Base-by-base conservation (phyloP, 169 alveolate species). In the Neospora caninum region DNA sequence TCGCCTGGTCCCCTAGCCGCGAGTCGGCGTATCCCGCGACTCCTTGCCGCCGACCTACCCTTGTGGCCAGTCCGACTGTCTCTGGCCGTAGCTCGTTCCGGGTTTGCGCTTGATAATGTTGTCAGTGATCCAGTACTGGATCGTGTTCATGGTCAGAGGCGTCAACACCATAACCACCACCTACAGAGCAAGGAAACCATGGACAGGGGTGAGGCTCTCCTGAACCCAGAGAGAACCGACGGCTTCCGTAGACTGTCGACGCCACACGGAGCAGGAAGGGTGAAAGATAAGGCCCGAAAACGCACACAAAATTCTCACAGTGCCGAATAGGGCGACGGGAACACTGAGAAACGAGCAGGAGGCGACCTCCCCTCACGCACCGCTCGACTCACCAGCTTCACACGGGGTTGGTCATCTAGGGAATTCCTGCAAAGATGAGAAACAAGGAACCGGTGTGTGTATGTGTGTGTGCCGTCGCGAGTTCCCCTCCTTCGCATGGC, bases 121-220 rank as follows among this genome's bases (percentile, higher is more conserved):
- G 88, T 93, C 95, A 18, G 95, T 93, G 36, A 93, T 84, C 95
- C 95, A 93, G 54, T 88, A 93, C 67, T 93, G 95, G 38, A 93
- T 49, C 10, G 94, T 41, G 69, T 88, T 88, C 94, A 93, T 80
- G 18, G 83, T 73, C 0, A 93, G 88, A 20, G 93, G 95, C 91
- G 94, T 88, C n/a, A 91, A 58, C 49, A 93, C 91, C 95, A 93
- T 93, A 38, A 93, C 95, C 27, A 93, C 91, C 31, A 92, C 73
- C 94, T 91, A 38, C 39, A 93, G 58, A 45, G 58, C 84, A 36
- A 20, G 42, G 64, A 80, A 58, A 22, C 43, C 31, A 88, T 20
- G 41, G 58, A 64, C 92, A 0, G 67, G 39, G 7, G 69, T 20
- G 13, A 49, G 58, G 13, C 4, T 13, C 58, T 49, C 22, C 58